Percentiles rank a stretch among this genome's conserved stretches.
Conservation (phyloP, 2,329 filamentous ascomycete genomes). For the Fusarium sp. region DNA sequence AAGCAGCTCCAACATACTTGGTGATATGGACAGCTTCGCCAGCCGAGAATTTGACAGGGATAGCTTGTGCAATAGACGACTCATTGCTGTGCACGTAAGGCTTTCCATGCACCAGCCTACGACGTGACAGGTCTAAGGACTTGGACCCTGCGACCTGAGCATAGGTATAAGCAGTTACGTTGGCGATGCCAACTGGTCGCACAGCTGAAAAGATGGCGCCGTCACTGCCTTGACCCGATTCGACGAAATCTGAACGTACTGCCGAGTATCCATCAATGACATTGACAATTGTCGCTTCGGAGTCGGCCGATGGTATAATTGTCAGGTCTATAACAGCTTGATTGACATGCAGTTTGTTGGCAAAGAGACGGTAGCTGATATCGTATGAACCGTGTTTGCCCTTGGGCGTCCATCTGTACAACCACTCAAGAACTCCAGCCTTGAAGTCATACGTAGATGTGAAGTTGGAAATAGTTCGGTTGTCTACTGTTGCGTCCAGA, state of each 20-base stretch:
- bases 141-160: neutral
- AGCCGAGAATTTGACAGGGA: neutral
- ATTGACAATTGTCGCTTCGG: neutral
- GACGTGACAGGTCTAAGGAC: neutral
- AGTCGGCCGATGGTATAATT: neutral
- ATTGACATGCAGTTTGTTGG: neutral
- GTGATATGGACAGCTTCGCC: neutral
- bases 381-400: neutral
- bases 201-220: neutral
- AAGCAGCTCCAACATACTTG: neutral
- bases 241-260: neutral
- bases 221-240: neutral
- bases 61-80: neutral
- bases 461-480: neutral
- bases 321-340: neutral
- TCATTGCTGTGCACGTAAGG: neutral
- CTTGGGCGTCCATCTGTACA: neutral
- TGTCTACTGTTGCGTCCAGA: conserved; percentile 4
- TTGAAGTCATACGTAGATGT: neutral
- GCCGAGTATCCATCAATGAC: conserved; percentile 4
- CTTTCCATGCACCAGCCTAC: neutral
- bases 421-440: neutral
- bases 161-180: neutral
- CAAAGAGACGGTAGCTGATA: neutral
- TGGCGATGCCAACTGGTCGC: neutral